These are phyloP conservation scores for Exophiala dermatitidis DNA, from an alignment of 2,329 filamentous ascomycete species.

Conservation along the genomic window DNA sequence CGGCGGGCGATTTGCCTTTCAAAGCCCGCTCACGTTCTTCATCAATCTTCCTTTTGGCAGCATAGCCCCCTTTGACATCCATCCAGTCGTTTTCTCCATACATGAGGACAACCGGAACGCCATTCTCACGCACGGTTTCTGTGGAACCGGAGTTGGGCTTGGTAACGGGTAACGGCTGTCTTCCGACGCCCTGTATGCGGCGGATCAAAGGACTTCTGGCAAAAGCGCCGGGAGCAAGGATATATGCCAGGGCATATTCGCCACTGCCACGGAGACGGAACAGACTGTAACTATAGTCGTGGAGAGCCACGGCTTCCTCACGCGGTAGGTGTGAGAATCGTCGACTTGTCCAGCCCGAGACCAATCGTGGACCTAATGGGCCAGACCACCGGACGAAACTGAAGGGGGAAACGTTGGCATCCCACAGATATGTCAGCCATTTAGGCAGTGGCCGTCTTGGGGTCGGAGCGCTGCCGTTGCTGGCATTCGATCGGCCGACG, in stretches of 20 bases:
- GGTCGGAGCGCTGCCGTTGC: slow-evolving; percentile 35
- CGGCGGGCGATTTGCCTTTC: slow-evolving; percentile 56
- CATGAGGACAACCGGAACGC: slow-evolving; percentile 82
- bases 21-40: slow-evolving; percentile 57
- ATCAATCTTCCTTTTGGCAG: slow-evolving; percentile 70
- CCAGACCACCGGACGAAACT: slow-evolving; percentile 81
- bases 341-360: slow-evolving; percentile 89
- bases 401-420: slow-evolving; percentile 93
- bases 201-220: slow-evolving; percentile 81
- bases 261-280: slow-evolving; percentile 89
- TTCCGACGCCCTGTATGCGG: slow-evolving; percentile 75
- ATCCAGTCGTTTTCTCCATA: slow-evolving; percentile 99
- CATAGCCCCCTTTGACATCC: slow-evolving; percentile 81
- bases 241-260: slow-evolving; percentile 86
- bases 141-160: slow-evolving; percentile 5
- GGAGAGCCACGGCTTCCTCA: slow-evolving; percentile 73
- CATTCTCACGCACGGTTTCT: slow-evolving; percentile 47
- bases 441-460: slow-evolving; percentile 61
- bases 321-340: slow-evolving; percentile 82
- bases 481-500: slow-evolving; percentile 31
- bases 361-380: slow-evolving; percentile 80
- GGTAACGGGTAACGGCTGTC: slow-evolving; percentile 49
- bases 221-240: slow-evolving; percentile 88
- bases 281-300: slow-evolving; percentile 89
- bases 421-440: slow-evolving; percentile 93